Evolutionary conservation across 345 rosid genomes (phyloP).

Genomic region (Dipteronia sinensis): DNA sequence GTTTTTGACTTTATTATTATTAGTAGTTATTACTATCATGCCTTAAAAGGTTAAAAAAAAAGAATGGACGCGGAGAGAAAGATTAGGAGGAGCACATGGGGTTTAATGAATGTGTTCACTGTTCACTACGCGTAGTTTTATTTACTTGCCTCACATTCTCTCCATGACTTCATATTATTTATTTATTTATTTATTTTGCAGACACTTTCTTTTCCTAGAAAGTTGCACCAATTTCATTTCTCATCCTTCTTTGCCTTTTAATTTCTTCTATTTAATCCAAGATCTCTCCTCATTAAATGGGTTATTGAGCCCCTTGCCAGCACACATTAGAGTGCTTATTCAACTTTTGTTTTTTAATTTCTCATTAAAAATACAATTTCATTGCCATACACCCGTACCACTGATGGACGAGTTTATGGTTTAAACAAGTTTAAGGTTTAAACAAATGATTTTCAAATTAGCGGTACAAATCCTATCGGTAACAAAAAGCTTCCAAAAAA

Average conservation of each 20-base stretch:
- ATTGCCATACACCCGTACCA: too few species aligned
- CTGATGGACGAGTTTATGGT: too few species aligned
- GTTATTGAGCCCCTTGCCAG: neutral
- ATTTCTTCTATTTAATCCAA: neutral
- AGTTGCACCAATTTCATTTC: neutral
- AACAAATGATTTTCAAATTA: too few species aligned
- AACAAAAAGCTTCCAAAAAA: too few species aligned
- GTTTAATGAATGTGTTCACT: slow-evolving; percentile 22
- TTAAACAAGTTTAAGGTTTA: too few species aligned
- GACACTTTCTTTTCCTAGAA: slow-evolving; percentile 13
- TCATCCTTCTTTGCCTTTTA: too few species aligned
- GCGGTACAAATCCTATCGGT: too few species aligned
- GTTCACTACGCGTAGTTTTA: neutral
- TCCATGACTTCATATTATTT: too few species aligned
- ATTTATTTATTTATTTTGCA: too few species aligned
- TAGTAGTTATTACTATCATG: neutral
- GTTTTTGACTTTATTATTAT: neutral
- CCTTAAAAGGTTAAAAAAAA: neutral
- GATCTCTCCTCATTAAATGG: neutral
- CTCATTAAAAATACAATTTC: too few species aligned
- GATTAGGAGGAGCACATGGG: neutral
- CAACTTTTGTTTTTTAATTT: neutral
- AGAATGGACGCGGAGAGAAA: neutral
- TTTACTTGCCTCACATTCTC: slow-evolving; percentile 27
- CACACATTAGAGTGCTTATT: neutral